Evolutionary conservation across 1,284 basidiomycete genomes (phyloP).

Genomic region (Flammula alnicola): DNA sequence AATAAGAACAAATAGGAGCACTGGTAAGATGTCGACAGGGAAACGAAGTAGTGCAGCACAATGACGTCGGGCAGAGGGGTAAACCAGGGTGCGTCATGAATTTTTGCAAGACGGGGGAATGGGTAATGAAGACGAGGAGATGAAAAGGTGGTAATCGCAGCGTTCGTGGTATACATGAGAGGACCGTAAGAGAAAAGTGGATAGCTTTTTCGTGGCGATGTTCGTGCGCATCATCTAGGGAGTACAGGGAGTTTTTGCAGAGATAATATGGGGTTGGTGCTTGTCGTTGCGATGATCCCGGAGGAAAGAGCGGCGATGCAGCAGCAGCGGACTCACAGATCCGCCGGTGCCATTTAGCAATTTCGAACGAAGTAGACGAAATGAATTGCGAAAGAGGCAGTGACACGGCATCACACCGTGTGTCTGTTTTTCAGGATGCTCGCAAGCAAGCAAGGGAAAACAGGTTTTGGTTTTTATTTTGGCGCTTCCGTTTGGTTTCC

Average conservation of each 20-base stretch:
- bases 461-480: constrained; percentile 17
- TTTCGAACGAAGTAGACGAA: constrained; percentile 13
- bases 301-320: constrained; percentile 11
- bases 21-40: constrained; percentile 4
- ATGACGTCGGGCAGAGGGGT: too few species aligned
- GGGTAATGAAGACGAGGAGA: background rate
- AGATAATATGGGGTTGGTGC: constrained; percentile 10
- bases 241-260: constrained; percentile 19
- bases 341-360: constrained; percentile 3
- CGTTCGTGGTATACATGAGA: constrained; percentile 16
- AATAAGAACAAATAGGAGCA: constrained; percentile 21
- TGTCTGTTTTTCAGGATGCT: constrained; percentile 11
- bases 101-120: too few species aligned
- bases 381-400: constrained; percentile 4
- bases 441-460: constrained; percentile 17
- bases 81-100: too few species aligned
- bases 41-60: too few species aligned
- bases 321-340: constrained; percentile 8
- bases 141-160: constrained; percentile 3
- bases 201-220: constrained; percentile 17
- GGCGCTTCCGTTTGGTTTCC: constrained; percentile 16
- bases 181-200: constrained; percentile 11
- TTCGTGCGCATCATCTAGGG: constrained; percentile 24
- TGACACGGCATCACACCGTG: constrained; percentile 13
- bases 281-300: constrained; percentile 18